Percentiles rank a stretch among this genome's conserved stretches.
Conservation (phyloP, 371 early-diverging fungal species). For the Apophysomyces ossiformis region DNA sequence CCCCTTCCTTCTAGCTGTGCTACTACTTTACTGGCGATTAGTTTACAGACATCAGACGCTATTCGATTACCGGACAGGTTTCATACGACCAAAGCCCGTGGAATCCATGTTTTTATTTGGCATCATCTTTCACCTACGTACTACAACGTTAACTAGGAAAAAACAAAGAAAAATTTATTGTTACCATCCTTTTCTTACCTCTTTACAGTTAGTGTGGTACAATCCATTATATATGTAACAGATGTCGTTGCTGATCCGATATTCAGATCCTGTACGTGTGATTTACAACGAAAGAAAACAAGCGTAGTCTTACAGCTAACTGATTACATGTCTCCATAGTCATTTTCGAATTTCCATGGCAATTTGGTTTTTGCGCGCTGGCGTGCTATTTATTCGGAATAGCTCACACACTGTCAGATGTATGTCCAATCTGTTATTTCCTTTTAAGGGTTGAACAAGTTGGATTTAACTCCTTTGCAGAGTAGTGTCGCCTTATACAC, state of each 20-base stretch:
- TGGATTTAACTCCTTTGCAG: constrained; percentile 15
- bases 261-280: constrained; percentile 2
- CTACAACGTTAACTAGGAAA: not conserved
- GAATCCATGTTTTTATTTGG: constrained; percentile 26
- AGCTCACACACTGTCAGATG: constrained; percentile 42
- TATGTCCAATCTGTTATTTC: constrained; percentile 17
- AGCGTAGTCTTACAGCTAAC: not conserved
- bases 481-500: constrained; percentile 29
- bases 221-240: constrained; percentile 23
- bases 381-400: constrained; percentile 48
- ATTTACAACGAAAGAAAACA: too few species aligned
- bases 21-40: constrained; percentile 22
- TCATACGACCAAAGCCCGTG: constrained; percentile 31
- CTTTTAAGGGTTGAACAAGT: not conserved
- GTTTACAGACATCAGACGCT: constrained; percentile 22
- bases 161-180: not conserved
- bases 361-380: constrained; percentile 42
- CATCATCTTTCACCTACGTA: constrained; percentile 25
- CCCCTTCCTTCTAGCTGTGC: constrained; percentile 3
- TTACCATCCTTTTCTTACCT: not conserved
- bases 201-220: constrained; percentile 36
- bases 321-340: constrained; percentile 19
- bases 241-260: not conserved
- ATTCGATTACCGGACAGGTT: constrained; percentile 23
- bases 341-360: constrained; percentile 46